A percentile compares a stretch with the other conserved stretches of the same genome.
phyloP scores from a whole-genome alignment of 768 basidiomycete species.

The Boletales sp. region DNA sequence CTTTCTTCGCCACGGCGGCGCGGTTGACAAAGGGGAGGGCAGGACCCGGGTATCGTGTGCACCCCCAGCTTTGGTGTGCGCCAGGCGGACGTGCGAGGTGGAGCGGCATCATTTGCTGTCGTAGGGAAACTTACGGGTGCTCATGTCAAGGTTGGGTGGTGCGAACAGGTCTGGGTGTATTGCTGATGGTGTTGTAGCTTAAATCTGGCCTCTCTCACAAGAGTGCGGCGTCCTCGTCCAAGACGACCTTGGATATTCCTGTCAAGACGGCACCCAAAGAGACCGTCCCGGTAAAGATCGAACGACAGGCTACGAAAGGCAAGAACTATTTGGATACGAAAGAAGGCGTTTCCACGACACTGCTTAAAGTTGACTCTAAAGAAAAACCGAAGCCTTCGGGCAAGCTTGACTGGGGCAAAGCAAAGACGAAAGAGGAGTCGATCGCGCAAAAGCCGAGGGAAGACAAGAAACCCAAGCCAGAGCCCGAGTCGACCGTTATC shows the following conservation, averaged over 20 bases:
- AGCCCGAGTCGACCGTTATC: not conserved
- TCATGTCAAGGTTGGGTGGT: constrained; percentile 43
- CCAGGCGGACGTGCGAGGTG: constrained; percentile 29
- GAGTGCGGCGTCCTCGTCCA: constrained; percentile 38
- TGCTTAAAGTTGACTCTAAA: constrained; percentile 17
- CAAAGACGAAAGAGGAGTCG: constrained; percentile 41
- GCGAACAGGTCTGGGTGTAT: not conserved
- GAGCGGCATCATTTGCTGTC: constrained; percentile 3
- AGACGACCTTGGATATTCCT: constrained; percentile 38
- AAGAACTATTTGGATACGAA: constrained; percentile 29
- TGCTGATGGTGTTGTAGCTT: constrained; percentile 7
- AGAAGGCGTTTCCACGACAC: constrained; percentile 22
- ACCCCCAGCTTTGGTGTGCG: constrained; percentile 30
- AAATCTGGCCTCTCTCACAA: constrained; percentile 3
- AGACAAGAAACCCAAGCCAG: constrained; percentile 17
- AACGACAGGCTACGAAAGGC: constrained; percentile 11
- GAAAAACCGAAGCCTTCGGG: constrained; percentile 39
- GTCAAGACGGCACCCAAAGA: constrained; percentile 9
- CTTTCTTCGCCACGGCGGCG: not conserved
- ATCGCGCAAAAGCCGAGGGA: constrained; percentile 7
- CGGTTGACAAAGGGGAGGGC: not conserved
- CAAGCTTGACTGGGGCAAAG: constrained; percentile 62
- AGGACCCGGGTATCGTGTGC: constrained; percentile 47
- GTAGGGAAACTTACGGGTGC: constrained; percentile 45
- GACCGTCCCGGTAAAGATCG: constrained; percentile 7